Conservation (phyloP, 345 rosid genomes). For the Punica granatum region DNA sequence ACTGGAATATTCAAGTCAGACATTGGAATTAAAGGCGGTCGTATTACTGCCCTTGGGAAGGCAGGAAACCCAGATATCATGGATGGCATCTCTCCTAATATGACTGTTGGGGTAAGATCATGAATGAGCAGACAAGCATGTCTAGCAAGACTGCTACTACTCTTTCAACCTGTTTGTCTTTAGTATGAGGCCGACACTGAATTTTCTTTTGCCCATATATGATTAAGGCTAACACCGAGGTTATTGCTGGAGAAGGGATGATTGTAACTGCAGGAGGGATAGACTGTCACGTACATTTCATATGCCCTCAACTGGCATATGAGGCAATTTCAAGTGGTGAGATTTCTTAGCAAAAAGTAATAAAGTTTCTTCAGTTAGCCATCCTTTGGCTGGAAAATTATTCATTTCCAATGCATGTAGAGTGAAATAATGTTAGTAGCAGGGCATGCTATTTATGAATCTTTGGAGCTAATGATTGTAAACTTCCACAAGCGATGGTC, state of each 20-base stretch:
- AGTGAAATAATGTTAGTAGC: background rate
- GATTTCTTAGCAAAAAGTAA: constrained; percentile 10
- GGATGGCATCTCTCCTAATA: constrained; percentile 44
- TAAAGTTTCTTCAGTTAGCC: background rate
- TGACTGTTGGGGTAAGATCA: constrained; percentile 77
- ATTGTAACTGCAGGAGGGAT: constrained; percentile 93
- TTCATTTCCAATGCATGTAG: background rate
- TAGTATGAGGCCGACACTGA: constrained; percentile 6
- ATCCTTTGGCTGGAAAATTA: background rate
- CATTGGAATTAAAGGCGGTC: constrained; percentile 71
- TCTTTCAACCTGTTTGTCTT: constrained; percentile 1
- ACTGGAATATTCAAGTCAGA: constrained; percentile 87
- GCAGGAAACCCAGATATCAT: constrained; percentile 88
- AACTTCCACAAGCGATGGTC: background rate
- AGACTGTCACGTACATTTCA: constrained; percentile 96
- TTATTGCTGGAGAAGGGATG: constrained; percentile 90
- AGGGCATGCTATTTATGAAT: background rate
- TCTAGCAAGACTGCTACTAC: background rate
- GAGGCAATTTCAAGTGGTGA: constrained; percentile 98
- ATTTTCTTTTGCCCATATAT: constrained; percentile 11
- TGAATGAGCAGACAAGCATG: constrained; percentile 2
- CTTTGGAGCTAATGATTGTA: background rate
- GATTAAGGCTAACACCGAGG: constrained; percentile 68
- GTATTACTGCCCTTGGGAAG: constrained; percentile 64
- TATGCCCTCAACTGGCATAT: constrained; percentile 83